Conservation (phyloP, 2,329 filamentous ascomycete genomes). For the Phialophora macrospora region DNA sequence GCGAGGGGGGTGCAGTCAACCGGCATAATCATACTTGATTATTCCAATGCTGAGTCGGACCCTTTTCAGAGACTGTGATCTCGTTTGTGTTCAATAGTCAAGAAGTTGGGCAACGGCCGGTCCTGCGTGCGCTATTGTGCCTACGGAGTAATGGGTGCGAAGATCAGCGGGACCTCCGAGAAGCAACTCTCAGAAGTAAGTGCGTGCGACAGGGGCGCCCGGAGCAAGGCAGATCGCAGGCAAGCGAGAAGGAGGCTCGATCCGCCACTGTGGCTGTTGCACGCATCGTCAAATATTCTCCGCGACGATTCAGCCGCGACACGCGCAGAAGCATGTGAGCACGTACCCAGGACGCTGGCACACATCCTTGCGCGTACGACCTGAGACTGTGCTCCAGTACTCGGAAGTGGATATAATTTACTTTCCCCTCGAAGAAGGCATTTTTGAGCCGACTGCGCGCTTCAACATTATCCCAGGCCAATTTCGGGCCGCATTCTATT, state of each 20-base stretch:
- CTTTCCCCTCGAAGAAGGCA: background rate
- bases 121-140: constrained; percentile 28
- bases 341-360: too few species aligned
- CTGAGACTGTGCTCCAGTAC: background rate
- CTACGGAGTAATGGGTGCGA: background rate
- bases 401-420: background rate
- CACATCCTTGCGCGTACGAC: background rate
- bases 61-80: constrained; percentile 22
- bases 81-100: constrained; percentile 35
- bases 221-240: constrained; percentile 14
- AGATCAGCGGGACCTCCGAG: background rate
- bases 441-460: background rate
- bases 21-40: background rate
- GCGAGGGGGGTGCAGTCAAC: background rate
- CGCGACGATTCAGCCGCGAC: constrained; percentile 1
- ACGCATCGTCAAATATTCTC: constrained; percentile 12
- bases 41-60: background rate
- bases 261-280: constrained; percentile 12
- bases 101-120: constrained; percentile 16
- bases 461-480: background rate
- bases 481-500: background rate
- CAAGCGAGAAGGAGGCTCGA: constrained; percentile 21
- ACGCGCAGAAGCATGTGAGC: background rate
- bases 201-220: background rate
- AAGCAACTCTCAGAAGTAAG: background rate